These are phyloP conservation scores for Chrysoporthe austroafricana DNA, from an alignment of 2,329 filamentous ascomycete species.

Conservation along the genomic window DNA sequence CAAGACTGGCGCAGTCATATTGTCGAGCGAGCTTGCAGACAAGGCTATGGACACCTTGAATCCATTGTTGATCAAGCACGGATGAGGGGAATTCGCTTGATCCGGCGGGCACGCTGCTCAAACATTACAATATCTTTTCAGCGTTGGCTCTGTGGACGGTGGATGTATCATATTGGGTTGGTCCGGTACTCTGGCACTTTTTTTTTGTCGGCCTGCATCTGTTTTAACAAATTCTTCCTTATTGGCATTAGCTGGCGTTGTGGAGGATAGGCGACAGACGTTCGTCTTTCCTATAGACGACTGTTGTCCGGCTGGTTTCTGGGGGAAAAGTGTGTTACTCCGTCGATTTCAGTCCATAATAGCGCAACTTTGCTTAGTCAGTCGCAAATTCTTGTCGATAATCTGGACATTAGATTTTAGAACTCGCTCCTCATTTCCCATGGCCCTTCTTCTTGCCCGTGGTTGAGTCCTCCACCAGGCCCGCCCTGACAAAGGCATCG, in stretches of 20 bases:
- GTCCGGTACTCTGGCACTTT: neutral
- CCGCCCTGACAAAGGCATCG: conserved; percentile 80
- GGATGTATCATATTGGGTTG: neutral
- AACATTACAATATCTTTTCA: neutral
- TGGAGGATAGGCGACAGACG: conserved; percentile 6
- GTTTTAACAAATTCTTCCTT: neutral
- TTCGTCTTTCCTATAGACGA: neutral
- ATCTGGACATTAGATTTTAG: neutral
- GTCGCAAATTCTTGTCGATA: neutral
- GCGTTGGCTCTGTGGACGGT: neutral
- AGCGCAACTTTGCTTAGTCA: neutral
- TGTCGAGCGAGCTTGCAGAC: conserved; percentile 74
- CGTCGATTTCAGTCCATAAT: neutral
- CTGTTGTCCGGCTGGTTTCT: neutral
- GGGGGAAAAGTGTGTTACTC: neutral
- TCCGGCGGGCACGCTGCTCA: neutral
- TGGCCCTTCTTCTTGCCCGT: conserved; percentile 48
- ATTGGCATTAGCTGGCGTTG: conserved; percentile 20
- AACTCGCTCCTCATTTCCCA: conserved; percentile 34
- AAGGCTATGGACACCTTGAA: conserved; percentile 73
- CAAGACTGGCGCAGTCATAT: conserved; percentile 84
- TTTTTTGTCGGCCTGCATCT: conserved; percentile 4
- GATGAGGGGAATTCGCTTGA: neutral
- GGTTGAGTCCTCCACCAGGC: conserved; percentile 62
- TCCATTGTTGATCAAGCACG: conserved; percentile 49